Percentiles rank a stretch among this genome's conserved stretches.
These are phyloP conservation scores for Mortierella sp. DNA, from an alignment of 371 early-diverging fungal species.

Conservation along the genomic window DNA sequence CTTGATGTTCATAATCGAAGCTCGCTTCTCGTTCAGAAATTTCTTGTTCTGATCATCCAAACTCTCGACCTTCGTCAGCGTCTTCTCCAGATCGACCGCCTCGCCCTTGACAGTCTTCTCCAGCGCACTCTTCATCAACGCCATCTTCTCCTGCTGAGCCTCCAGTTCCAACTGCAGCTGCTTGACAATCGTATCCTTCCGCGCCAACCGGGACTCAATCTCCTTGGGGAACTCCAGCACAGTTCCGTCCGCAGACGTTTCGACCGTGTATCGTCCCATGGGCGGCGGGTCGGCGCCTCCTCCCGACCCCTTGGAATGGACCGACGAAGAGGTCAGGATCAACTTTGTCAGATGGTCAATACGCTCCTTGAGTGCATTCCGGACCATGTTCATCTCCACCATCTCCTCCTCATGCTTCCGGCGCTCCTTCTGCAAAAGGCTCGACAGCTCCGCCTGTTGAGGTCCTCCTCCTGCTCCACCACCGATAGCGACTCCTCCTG, in stretches of 20 bases:
- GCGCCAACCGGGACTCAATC: constrained; percentile 48
- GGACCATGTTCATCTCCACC: constrained; percentile 76
- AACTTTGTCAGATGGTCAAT: constrained; percentile 86
- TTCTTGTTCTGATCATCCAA: constrained; percentile 33
- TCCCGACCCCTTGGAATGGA: constrained; percentile 23
- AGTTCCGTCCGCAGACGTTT: constrained; percentile 50
- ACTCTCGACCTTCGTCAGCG: constrained; percentile 14
- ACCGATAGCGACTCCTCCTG: background rate
- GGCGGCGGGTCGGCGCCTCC: constrained; percentile 16
- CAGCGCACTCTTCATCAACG: constrained; percentile 37
- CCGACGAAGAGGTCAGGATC: constrained; percentile 81
- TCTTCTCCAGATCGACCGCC: constrained; percentile 15
- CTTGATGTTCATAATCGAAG: constrained; percentile 38
- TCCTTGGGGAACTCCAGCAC: constrained; percentile 54
- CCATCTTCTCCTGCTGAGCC: constrained; percentile 41
- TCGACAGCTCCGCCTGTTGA: constrained; percentile 53
- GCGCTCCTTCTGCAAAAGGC: constrained; percentile 55
- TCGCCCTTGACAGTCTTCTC: constrained; percentile 43
- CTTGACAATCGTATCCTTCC: constrained; percentile 47
- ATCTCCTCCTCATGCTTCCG: constrained; percentile 82
- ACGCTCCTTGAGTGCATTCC: constrained; percentile 85
- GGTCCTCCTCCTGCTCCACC: constrained; percentile 15
- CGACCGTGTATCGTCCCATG: constrained; percentile 31
- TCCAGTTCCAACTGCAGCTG: constrained; percentile 48
- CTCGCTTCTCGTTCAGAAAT: constrained; percentile 44